Evolutionary conservation across 768 basidiomycete species (phyloP).

Genomic region (Gymnopilus junonius): DNA sequence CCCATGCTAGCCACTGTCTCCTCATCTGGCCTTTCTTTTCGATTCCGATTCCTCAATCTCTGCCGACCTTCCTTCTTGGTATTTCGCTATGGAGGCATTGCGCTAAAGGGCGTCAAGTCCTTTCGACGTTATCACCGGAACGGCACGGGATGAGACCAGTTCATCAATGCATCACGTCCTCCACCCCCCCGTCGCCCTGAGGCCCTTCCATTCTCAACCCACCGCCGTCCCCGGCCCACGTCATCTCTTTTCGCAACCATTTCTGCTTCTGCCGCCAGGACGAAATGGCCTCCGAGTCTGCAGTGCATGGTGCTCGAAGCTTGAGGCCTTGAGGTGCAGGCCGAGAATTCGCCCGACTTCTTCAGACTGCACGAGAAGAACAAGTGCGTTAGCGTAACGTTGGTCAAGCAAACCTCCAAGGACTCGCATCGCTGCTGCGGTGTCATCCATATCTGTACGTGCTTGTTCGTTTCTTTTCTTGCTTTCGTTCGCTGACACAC

Average conservation of each 20-base stretch:
- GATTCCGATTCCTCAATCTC: too few relatives aligned
- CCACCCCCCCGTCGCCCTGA: conserved; percentile 58
- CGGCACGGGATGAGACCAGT: conserved; percentile 99
- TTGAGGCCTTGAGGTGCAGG: conserved; percentile 99
- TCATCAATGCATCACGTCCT: conserved; percentile 90
- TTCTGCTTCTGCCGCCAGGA: conserved; percentile 95
- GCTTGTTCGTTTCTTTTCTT: conserved; percentile 8
- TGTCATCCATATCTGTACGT: conserved; percentile 89
- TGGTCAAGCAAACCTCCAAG: conserved; percentile 96
- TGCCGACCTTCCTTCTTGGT: too few relatives aligned
- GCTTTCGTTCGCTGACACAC: background rate
- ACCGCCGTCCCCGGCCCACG: conserved; percentile 61
- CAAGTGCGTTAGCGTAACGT: conserved; percentile 91
- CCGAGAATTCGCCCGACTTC: conserved; percentile 93
- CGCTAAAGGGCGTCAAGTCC: conserved; percentile 98
- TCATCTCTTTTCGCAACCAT: conserved; percentile 98
- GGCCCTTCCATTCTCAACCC: conserved; percentile 55
- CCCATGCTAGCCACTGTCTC: too few relatives aligned
- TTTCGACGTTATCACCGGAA: conserved; percentile 97
- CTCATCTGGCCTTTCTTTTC: too few relatives aligned
- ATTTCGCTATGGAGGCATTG: too few relatives aligned
- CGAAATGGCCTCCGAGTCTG: conserved; percentile 98
- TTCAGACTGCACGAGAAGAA: conserved; percentile 99
- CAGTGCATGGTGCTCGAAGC: too few relatives aligned
- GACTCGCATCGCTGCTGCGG: conserved; percentile 98